Evolutionary conservation across 768 basidiomycete species (phyloP).

Genomic region (Pluteus cervinus): DNA sequence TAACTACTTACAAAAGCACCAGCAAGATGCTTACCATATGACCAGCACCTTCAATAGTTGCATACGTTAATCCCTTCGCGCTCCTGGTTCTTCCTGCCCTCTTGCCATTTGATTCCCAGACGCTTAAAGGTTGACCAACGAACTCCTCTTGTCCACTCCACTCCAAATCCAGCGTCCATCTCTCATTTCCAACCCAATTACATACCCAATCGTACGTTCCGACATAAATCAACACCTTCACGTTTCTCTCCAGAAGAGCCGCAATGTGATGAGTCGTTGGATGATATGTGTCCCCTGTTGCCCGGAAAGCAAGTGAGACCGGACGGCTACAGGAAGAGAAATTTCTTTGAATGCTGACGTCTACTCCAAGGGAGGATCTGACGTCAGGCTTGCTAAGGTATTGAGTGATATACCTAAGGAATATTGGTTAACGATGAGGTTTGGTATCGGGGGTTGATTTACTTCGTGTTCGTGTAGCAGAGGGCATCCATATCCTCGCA

Average conservation of each 20-base stretch:
- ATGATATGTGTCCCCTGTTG: slow-evolving; percentile 34
- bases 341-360: slow-evolving; percentile 32
- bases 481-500: slow-evolving; percentile 50
- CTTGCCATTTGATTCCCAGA: slow-evolving; percentile 52
- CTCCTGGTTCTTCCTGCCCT: slow-evolving; percentile 52
- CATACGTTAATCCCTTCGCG: slow-evolving; percentile 50
- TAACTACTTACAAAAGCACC: background rate
- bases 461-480: slow-evolving; percentile 53
- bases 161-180: slow-evolving; percentile 51
- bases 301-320: slow-evolving; percentile 44
- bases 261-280: slow-evolving; percentile 24
- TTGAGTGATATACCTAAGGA: slow-evolving; percentile 44
- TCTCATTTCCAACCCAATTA: slow-evolving; percentile 62
- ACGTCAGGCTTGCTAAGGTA: slow-evolving; percentile 60
- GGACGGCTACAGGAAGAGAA: slow-evolving; percentile 25
- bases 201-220: slow-evolving; percentile 53
- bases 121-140: slow-evolving; percentile 30
- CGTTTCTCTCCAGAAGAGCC: slow-evolving; percentile 38
- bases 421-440: background rate
- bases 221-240: slow-evolving; percentile 49
- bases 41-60: slow-evolving; percentile 52
- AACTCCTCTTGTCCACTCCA: slow-evolving; percentile 55
- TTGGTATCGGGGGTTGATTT: background rate
- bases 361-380: slow-evolving; percentile 57
- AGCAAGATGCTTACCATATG: slow-evolving; percentile 47